Evolutionary conservation across 805 yeast genomes (phyloP), one percentile per base, ranked within the genome.

Genomic region (Candida sonorensis): DNA sequence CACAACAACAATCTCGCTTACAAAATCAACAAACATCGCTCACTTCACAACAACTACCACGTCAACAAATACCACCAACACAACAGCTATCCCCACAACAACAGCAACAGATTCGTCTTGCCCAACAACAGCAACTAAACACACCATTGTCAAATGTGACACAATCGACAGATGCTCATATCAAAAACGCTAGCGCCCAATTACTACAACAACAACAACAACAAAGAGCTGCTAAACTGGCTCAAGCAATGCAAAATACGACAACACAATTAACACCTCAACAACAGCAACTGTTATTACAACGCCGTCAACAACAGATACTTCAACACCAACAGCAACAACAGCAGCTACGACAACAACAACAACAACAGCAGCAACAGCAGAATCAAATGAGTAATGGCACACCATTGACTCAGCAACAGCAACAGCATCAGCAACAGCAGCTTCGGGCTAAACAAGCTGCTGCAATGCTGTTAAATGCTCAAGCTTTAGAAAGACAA

Each of bases 391-490:
- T 22, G n/a, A 29, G 24, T 27, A 29, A 29, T 9, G 37, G 17
- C 30, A 20, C 15, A 23, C 17, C 17, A 12, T 11, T 14, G n/a
- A 27, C 41, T 32, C 40, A 42, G 16, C 43, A 45, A 2, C 44
- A 42, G 16, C 39, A 31, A 12, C 38, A 35, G n/a, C 39, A 36
- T 25, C 48, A 42, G 26, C 42, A 44, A 31, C 41, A 40, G 17
- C 46, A 42, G 27, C 29, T 38, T 14, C 32, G 42, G 29, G 45
- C 44, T 1, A 46, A 45, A 32, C 55, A 48, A 28, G 47, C 47
- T 29, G 44, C 43, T 17, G 50, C 44, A 12, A 42, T 39, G 48
- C 38, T 36, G 44, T 38, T 40, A 40, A 45, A 29, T 33, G 44
- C 41, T 4, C 41, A 40, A 26, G 25, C 26, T n/a, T 10, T 34